Conservation (phyloP, 352 stramenopile genomes). For the Phytophthora capsici region DNA sequence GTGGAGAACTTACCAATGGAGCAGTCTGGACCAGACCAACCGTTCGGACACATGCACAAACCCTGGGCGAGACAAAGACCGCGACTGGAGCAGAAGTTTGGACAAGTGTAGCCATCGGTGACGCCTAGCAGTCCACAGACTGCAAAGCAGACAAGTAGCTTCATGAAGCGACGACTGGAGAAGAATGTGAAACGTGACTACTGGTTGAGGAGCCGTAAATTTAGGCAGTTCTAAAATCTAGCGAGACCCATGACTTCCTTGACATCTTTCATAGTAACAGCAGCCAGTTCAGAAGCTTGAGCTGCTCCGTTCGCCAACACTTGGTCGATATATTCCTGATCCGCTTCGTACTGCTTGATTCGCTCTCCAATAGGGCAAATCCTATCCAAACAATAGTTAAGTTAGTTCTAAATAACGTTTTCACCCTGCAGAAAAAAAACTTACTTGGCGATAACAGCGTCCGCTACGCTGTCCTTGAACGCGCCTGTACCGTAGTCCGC, state of each 20-base stretch:
- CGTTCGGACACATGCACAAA: constrained; percentile 55
- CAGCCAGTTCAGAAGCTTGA: constrained; percentile 65
- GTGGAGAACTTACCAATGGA: constrained; percentile 43
- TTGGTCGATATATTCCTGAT: constrained; percentile 90
- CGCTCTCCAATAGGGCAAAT: constrained; percentile 94
- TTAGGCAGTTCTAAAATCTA: constrained; percentile 33
- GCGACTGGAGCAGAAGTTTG: constrained; percentile 75
- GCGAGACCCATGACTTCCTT: constrained; percentile 76
- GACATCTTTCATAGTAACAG: constrained; percentile 76
- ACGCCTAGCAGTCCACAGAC: constrained; percentile 3
- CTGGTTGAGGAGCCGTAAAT: constrained; percentile 22
- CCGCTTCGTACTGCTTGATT: constrained; percentile 92
- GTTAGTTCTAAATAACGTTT: constrained; percentile 8
- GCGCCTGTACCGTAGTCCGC: constrained; percentile 73
- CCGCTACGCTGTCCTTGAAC: constrained; percentile 96
- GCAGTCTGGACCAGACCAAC: constrained; percentile 65
- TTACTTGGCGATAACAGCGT: constrained; percentile 95
- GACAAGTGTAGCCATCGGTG: constrained; percentile 54
- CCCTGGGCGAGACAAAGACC: constrained; percentile 66
- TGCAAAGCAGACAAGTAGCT: not conserved
- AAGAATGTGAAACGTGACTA: constrained; percentile 31
- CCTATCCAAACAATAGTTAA: constrained; percentile 33
- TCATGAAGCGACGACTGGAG: constrained; percentile 24
- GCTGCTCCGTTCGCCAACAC: constrained; percentile 90
- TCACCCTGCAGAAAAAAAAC: constrained; percentile 8